These are phyloP conservation scores for Vachellia collinsii DNA, from an alignment of 306 rosid species.

Conservation along the genomic window DNA sequence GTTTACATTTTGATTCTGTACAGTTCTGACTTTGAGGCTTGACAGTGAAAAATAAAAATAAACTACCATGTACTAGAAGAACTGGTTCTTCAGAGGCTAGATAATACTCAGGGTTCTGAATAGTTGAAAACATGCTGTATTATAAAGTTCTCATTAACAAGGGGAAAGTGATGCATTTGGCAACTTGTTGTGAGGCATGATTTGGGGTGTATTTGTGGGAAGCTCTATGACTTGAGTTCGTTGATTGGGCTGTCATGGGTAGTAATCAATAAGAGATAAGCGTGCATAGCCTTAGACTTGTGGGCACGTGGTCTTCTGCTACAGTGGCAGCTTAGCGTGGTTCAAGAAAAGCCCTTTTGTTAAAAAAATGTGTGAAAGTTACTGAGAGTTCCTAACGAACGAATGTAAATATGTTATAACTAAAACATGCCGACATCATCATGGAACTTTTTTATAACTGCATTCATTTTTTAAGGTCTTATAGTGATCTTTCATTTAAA, in stretches of 20 bases:
- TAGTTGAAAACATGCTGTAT: too few relatives aligned
- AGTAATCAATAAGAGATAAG: not conserved
- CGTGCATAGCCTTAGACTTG: conserved; percentile 18
- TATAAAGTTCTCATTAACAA: too few relatives aligned
- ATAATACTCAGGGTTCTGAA: too few relatives aligned
- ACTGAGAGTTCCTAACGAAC: too few relatives aligned
- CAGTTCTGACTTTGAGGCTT: not conserved
- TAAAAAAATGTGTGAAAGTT: too few relatives aligned
- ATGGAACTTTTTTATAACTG: too few relatives aligned
- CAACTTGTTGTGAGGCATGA: not conserved
- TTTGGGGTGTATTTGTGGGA: not conserved
- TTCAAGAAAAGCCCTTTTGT: not conserved
- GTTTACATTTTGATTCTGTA: not conserved
- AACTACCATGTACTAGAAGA: not conserved
- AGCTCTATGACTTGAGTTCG: not conserved
- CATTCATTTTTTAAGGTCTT: too few relatives aligned
- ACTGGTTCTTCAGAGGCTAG: too few relatives aligned
- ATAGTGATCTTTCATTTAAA: not conserved
- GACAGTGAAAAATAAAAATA: not conserved
- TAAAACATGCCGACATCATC: too few relatives aligned
- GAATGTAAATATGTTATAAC: too few relatives aligned
- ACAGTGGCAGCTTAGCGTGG: conserved; percentile 2
- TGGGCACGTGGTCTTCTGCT: conserved; percentile 13
- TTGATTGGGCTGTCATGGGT: conserved; percentile 2
- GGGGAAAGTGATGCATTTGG: not conserved